phyloP scores from a whole-genome alignment of 306 rosid species.

The Echinosophora koreensis region DNA sequence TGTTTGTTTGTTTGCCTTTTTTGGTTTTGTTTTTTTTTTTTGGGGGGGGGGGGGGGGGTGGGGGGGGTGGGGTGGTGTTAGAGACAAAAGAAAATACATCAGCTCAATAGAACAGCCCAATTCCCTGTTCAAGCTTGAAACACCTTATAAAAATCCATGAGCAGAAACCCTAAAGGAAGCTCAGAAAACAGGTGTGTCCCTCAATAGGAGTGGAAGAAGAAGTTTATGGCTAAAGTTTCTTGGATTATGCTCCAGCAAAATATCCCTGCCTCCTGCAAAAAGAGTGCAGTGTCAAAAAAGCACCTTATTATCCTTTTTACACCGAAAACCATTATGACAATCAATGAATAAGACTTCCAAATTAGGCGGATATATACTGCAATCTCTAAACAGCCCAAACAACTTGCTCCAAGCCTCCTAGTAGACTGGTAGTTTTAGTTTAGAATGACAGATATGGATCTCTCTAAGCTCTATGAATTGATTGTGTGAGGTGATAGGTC shows the following conservation, averaged over 20 bases:
- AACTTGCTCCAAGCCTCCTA: too few relatives aligned
- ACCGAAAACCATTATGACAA: too few relatives aligned
- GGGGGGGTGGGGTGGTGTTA: conserved; percentile 4
- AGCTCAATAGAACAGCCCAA: neutral
- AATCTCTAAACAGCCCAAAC: neutral
- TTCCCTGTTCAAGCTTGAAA: neutral
- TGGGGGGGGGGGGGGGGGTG: too few relatives aligned
- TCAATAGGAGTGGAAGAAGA: neutral
- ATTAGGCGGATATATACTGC: too few relatives aligned
- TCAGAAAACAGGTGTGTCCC: neutral
- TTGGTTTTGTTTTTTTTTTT: too few relatives aligned
- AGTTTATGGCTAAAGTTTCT: neutral
- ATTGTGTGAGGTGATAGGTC: neutral
- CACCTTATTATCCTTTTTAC: neutral
- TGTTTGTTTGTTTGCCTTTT: too few relatives aligned
- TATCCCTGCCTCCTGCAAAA: neutral
- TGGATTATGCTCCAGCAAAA: neutral
- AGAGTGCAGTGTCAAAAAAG: neutral
- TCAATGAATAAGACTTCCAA: too few relatives aligned
- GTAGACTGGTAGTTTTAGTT: neutral
- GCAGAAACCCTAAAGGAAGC: neutral
- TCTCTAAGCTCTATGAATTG: neutral
- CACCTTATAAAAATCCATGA: neutral
- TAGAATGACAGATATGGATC: neutral
- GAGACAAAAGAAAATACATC: neutral